A percentile compares a stretch with the other conserved stretches of the same genome.
phyloP scores from a whole-genome alignment of 495 filamentous ascomycete species.

The Aspergillus sclerotiicarbonarius region DNA sequence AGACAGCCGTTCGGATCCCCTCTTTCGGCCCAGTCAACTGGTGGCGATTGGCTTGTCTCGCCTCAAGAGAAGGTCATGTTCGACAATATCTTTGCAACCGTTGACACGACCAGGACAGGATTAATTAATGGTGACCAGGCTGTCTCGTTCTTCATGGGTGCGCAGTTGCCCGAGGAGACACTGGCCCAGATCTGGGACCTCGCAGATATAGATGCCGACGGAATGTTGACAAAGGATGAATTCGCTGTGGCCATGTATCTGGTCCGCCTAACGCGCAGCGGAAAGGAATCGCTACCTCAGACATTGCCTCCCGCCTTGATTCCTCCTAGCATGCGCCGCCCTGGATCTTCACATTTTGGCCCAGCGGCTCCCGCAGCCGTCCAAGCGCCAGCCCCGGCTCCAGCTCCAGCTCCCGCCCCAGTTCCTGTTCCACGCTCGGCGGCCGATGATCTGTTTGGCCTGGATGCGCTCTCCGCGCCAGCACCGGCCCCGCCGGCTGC shows the following conservation, averaged over 20 bases:
- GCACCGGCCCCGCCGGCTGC: slow-evolving; percentile 48
- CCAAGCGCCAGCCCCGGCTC: slow-evolving; percentile 17
- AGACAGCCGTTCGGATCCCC: slow-evolving; percentile 55
- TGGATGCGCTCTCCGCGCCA: slow-evolving; percentile 55
- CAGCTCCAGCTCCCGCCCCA: slow-evolving; percentile 47
- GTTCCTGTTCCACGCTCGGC: slow-evolving; percentile 64
- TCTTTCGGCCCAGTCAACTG: slow-evolving; percentile 61
- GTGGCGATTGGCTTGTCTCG: slow-evolving; percentile 76
- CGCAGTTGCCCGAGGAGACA: slow-evolving; percentile 81
- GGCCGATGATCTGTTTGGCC: slow-evolving; percentile 86
- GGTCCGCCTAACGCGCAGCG: slow-evolving; percentile 80
- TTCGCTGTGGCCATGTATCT: slow-evolving; percentile 98
- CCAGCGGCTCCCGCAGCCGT: slow-evolving; percentile 37
- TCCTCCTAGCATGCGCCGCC: slow-evolving; percentile 83
- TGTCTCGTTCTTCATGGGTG: slow-evolving; percentile 91
- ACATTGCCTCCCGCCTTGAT: slow-evolving; percentile 76
- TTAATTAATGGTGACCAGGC: slow-evolving; percentile 92
- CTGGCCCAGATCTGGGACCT: slow-evolving; percentile 98
- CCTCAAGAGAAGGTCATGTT: slow-evolving; percentile 82
- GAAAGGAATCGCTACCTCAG: slow-evolving; percentile 67
- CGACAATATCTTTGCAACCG: slow-evolving; percentile 75
- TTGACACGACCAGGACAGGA: slow-evolving; percentile 76
- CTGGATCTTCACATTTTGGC: slow-evolving; percentile 42
- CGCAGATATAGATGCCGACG: slow-evolving; percentile 88
- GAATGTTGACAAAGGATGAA: slow-evolving; percentile 79